Evolutionary conservation across 2,329 filamentous ascomycete species (phyloP), one percentile per base, ranked within the genome.

Genomic region (Colletotrichum nymphaeae): DNA sequence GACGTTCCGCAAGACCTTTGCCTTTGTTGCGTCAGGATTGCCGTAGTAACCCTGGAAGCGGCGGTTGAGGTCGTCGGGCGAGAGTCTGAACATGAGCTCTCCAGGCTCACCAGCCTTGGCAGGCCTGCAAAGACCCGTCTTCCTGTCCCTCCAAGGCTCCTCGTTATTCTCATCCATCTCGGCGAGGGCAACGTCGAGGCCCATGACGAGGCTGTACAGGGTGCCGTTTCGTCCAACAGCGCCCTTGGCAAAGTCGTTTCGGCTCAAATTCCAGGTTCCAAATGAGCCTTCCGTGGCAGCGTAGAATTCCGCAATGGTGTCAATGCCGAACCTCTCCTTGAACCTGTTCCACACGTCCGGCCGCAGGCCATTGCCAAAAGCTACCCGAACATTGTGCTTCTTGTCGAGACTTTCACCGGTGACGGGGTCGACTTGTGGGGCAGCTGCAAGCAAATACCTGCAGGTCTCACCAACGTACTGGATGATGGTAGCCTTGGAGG

Each of bases 381-480:
- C 94, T 4, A 92, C 78, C 6, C 91, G 90, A n/a, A 97, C 89
- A 0, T 86, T 88, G 84, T 97, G 93, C 75, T 91, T 89, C 77
- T 88, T 89, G 81, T 97, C 95, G 46, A 95, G 86, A 74, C 89
- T 87, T 78, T 92, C 89, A 24, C 92, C 92, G 0, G 92, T 94
- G 7, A 80, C 80, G 0, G 91, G 87, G 76, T 95, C 91, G 30
- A 86, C 81, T 68, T 92, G 87, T 0, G 90, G 86, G 2, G 93
- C 89, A 0, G 91, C 90, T 0, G 93, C 88, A 12, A 97, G 87
- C 4, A 97, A 88, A 80, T 97, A 97, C 6, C 95, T 92, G 75
- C 94, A 93, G 0, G 94, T 96, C 82, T 97, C 95, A 65, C 95
- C 95, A 16, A 97, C 95, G 79, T 97, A 97, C 80, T 97, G 94